Conservation (phyloP, 208 protist species). For the Porcisia deanei region DNA sequence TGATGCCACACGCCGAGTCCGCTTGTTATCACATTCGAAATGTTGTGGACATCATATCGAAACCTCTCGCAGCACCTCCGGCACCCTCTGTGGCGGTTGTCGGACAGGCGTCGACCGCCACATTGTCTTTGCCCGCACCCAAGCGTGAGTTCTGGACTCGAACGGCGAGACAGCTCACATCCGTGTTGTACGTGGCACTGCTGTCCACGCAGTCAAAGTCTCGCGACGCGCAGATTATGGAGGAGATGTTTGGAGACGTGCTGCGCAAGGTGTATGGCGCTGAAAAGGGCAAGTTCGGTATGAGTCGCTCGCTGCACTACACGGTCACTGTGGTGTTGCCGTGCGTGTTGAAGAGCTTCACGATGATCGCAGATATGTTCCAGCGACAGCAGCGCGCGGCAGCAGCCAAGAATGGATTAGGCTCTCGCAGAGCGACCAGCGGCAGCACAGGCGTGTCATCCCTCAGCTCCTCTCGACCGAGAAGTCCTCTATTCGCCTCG, state of each 20-base stretch:
- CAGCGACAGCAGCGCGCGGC: slow-evolving; percentile 15
- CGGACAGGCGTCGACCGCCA: neutral
- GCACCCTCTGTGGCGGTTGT: neutral
- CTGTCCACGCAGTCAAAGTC: slow-evolving; percentile 14
- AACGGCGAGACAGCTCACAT: slow-evolving; percentile 17
- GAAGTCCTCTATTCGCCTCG: neutral
- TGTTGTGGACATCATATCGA: slow-evolving; percentile 3
- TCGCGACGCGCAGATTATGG: slow-evolving; percentile 18
- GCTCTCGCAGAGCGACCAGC: too few relatives aligned
- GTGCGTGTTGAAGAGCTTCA: slow-evolving; percentile 11
- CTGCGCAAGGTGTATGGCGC: slow-evolving; percentile 21
- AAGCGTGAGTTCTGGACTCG: slow-evolving; percentile 23
- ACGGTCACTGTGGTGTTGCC: slow-evolving; percentile 15
- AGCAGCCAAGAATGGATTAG: neutral
- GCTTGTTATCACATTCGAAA: slow-evolving; percentile 14
- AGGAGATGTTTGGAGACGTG: slow-evolving; percentile 1
- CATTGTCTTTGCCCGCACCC: neutral
- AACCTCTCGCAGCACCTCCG: neutral
- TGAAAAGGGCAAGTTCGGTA: slow-evolving; percentile 10
- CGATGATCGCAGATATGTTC: slow-evolving; percentile 8
- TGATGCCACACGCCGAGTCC: slow-evolving; percentile 27
- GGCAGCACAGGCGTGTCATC: neutral
- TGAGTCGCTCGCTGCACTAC: slow-evolving; percentile 21
- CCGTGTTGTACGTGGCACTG: slow-evolving; percentile 24
- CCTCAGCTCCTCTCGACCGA: neutral